Base-by-base conservation (phyloP, 768 basidiomycete genomes). In the Agaricus sinodeliciosus region DNA sequence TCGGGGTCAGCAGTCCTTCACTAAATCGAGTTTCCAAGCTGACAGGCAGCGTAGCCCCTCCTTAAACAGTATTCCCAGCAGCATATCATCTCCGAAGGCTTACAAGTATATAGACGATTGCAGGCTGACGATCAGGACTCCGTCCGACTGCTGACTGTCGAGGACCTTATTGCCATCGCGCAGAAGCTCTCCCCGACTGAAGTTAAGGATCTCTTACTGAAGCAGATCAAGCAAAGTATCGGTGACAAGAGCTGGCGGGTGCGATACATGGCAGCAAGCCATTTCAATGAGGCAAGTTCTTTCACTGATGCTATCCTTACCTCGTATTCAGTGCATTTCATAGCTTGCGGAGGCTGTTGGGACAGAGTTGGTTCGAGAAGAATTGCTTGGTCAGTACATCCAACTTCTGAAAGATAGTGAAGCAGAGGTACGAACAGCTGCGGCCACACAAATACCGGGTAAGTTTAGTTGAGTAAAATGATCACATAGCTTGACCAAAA, bases 161-260 rank as follows among this genome's bases (percentile, higher is more conserved):
- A 97, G 63, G 93, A 94, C 65, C 76, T 99, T 57, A 97, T 97
- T 67, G 86, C 87, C 54, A 89, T 98, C 65, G 90, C 92, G 27
- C 77, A 88, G 63, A 83, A 86, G 57, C 78, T 99, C 56, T 74
- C 83, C 8, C 87, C 92, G 2, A 72, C 84, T n/a, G 94, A 98
- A 70, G 85, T 94, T 39, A 93, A 94, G 66, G 89, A 90, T 54
- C 86, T 95, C 59, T 71, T 98, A 22, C 72, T 94, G 57, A 85
- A 87, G 58, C 88, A 94, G 67, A 85, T 97, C 61, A 83, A 90
- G 62, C 81, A 86, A 56, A 90, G 88, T 58, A 85, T 96, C 45
- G 77, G 84, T 9, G 96, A 99, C 69, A 96, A 97, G 76, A 95
- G 93, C 66, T 99, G 96, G 96, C 78, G 96, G 59, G 96, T 99